Conservation (phyloP, 139 green algal genomes). For the Marvania coccoides region DNA sequence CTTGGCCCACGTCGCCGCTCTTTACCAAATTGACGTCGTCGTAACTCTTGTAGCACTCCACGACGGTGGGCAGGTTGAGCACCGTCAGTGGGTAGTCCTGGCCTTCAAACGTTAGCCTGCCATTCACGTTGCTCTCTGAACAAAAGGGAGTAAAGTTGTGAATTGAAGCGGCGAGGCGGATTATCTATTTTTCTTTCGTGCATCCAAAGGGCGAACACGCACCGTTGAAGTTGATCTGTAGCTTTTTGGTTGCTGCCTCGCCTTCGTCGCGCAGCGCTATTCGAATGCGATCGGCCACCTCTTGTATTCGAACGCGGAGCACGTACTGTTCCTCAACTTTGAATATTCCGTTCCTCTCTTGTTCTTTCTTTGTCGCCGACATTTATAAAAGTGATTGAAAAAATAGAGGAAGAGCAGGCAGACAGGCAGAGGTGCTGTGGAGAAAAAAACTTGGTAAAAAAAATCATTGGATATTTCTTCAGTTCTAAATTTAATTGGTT, state of each 20-base stretch:
- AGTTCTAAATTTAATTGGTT: too few species aligned
- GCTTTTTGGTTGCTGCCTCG: not conserved
- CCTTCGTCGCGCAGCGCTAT: slow-evolving; percentile 28
- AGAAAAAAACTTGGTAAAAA: too few species aligned
- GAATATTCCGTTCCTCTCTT: not conserved
- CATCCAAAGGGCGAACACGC: too few species aligned
- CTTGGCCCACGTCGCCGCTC: slow-evolving; percentile 73
- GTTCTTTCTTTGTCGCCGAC: not conserved
- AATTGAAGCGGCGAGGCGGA: not conserved
- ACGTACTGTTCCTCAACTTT: slow-evolving; percentile 61
- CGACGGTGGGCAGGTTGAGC: slow-evolving; percentile 71
- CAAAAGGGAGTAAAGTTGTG: not conserved
- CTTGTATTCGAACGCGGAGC: slow-evolving; percentile 49
- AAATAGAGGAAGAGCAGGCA: too few species aligned
- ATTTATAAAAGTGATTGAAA: not conserved
- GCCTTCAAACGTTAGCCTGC: slow-evolving; percentile 46
- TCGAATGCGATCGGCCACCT: slow-evolving; percentile 47
- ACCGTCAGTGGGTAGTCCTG: slow-evolving; percentile 45
- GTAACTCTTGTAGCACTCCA: slow-evolving; percentile 89
- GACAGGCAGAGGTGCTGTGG: too few species aligned
- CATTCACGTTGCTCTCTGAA: slow-evolving; percentile 24
- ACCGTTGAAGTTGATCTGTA: not conserved
- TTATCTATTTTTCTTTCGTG: not conserved
- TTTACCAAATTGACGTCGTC: slow-evolving; percentile 92
- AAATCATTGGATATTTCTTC: too few species aligned